Conservation (phyloP, 2,329 filamentous ascomycete species). For the Phaeosphaeria sp. region DNA sequence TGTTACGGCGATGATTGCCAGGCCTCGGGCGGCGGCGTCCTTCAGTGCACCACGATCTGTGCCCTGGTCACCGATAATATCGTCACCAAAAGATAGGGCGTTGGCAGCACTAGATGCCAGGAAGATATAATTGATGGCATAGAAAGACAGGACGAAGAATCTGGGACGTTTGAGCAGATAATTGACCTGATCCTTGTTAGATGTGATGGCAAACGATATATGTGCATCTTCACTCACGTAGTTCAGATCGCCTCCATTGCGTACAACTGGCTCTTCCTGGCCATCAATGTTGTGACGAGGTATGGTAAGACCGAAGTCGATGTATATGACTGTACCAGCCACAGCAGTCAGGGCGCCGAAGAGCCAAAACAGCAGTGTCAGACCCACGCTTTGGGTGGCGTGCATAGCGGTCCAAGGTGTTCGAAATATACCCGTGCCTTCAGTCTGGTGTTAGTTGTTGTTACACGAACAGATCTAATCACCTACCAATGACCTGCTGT, state of each 20-base stretch:
- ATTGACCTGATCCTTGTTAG: conserved; percentile 3
- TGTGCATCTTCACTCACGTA: conserved; percentile 23
- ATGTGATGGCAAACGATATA: too few relatives aligned
- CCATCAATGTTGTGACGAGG: conserved; percentile 26
- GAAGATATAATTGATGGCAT: conserved; percentile 18
- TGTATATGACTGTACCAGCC: conserved; percentile 19
- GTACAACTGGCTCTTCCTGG: conserved; percentile 16
- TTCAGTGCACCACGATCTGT: conserved; percentile 6
- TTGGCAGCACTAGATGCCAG: conserved; percentile 11
- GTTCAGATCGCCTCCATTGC: conserved; percentile 30
- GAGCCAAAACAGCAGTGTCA: conserved; percentile 23
- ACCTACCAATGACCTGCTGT: conserved; percentile 20
- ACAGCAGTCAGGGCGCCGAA: conserved; percentile 17
- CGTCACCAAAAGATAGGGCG: conserved; percentile 13
- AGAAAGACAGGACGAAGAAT: conserved; percentile 15
- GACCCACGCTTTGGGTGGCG: conserved; percentile 22
- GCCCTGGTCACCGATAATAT: conserved; percentile 3
- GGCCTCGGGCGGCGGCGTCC: conserved; percentile 51
- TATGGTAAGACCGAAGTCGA: conserved; percentile 27
- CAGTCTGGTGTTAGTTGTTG: neutral
- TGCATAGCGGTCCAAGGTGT: conserved; percentile 22
- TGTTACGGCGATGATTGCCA: conserved; percentile 56
- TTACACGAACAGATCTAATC: neutral
- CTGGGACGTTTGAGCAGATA: conserved; percentile 20
- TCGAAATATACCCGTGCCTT: conserved; percentile 25